A percentile compares a stretch with the other conserved stretches of the same genome.
phyloP scores from a whole-genome alignment of 805 yeast species.

The Schwanniomyces yamadae region DNA sequence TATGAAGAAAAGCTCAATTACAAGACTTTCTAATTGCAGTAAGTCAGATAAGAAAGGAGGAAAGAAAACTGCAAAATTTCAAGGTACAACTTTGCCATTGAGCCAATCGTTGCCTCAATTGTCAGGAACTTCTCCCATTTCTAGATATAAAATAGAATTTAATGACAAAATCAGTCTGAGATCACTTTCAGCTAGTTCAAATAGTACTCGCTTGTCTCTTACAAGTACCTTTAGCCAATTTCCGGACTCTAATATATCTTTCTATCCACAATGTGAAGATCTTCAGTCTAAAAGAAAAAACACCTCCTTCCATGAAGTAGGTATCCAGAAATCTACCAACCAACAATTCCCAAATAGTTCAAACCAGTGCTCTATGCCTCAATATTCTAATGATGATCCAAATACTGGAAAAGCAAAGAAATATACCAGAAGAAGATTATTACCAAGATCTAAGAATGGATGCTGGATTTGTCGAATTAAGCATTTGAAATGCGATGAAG shows the following conservation, averaged over 20 bases:
- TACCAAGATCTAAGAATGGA: slow-evolving; percentile 43
- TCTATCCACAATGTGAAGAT: too few relatives aligned
- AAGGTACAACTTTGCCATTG: slow-evolving; percentile 8
- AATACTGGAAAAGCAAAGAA: slow-evolving; percentile 23
- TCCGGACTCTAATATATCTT: background rate
- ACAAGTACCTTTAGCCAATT: background rate
- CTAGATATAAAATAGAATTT: slow-evolving; percentile 18
- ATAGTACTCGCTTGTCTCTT: background rate
- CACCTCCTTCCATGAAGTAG: background rate
- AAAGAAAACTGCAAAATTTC: slow-evolving; percentile 8
- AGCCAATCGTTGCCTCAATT: slow-evolving; percentile 8
- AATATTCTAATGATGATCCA: background rate
- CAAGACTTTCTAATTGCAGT: slow-evolving; percentile 16
- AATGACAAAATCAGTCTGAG: slow-evolving; percentile 6
- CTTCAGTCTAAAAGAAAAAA: background rate
- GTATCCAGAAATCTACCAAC: background rate
- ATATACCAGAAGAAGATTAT: slow-evolving; percentile 37
- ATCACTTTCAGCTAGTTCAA: slow-evolving; percentile 9
- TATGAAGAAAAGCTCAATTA: slow-evolving; percentile 16
- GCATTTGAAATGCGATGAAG: slow-evolving; percentile 45
- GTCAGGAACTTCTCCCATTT: slow-evolving; percentile 20
- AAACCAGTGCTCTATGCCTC: background rate
- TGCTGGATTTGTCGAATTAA: slow-evolving; percentile 49
- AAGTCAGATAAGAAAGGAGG: too few relatives aligned
- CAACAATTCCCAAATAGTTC: background rate